Base-by-base conservation (phyloP, 345 rosid genomes). In the Brassica napus region DNA sequence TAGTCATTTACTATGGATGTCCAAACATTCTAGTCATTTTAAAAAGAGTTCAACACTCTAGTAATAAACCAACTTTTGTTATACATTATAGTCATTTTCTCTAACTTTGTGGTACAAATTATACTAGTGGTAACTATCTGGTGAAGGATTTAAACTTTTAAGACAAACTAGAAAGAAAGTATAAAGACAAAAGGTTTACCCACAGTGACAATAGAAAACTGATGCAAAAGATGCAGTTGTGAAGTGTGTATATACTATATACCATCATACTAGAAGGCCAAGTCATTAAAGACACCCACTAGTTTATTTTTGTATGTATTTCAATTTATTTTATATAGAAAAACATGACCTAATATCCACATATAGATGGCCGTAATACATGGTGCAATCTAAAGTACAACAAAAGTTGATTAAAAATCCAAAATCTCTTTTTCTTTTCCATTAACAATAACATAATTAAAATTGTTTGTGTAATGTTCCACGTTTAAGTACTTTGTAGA, bases 331-430 rank as follows among this genome's bases (percentile, higher is more conserved):
- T 64, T 73, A 14, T 60, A 59, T 24, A 32, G 32, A 2, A 49
- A 64, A 73, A 69, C 63, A 69, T 1, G 26, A 80, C 72, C 83
- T 42, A 69, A 69, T 74, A 74, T 74, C 79, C 67, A 80, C 30
- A 47, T 66, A 24, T 79, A 79, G 70, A 68, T 74, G 82, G 73
- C 52, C 62, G 68, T 74, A 16, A 62, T 79, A 68, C 67, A 26
- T 68, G 69, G 82, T 79, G 82, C 75, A 79, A 69, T 74, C 75
- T 74, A 74, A 79, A 74, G 79, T 79, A 79, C 79, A 79, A 32
- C 39, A 55, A 78, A 78, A 72, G 72, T 78, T 72, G 68, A 78
- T 78, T 16, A 12, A 32, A 12, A 74, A 47, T 49, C 49, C 71
- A 28, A 61, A 4, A 35, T 68, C 69, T 54, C 64, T 62, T 62